phyloP scores from a whole-genome alignment of 176 grass and related monocot species.

The Pontederia paniculata region DNA sequence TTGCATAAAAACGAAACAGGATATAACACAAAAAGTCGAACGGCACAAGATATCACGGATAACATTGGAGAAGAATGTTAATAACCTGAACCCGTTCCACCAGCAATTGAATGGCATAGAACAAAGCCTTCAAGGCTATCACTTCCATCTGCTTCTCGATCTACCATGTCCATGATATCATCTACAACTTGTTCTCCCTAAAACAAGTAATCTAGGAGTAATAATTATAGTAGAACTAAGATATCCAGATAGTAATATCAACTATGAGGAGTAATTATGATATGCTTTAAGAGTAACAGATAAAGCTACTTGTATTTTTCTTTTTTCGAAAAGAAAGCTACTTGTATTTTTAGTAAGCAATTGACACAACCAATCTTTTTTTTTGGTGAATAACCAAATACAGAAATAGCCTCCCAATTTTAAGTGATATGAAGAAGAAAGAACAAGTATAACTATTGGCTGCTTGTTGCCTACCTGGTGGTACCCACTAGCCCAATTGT shows the following conservation, averaged over 20 bases:
- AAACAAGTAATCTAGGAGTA: too few relatives aligned
- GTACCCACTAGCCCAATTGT: constrained; percentile 99
- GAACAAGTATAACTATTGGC: not conserved
- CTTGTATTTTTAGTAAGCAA: too few relatives aligned
- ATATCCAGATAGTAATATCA: too few relatives aligned
- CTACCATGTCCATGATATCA: constrained; percentile 99
- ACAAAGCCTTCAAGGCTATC: constrained; percentile 98
- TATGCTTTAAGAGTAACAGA: too few relatives aligned
- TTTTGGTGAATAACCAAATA: too few relatives aligned
- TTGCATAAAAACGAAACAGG: not conserved
- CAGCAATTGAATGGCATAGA: constrained; percentile 93
- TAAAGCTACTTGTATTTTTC: too few relatives aligned
- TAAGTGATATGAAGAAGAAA: too few relatives aligned
- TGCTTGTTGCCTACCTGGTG: constrained; percentile 57
- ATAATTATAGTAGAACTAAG: too few relatives aligned
- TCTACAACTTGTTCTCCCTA: constrained; percentile 97
- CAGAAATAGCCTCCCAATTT: too few relatives aligned
- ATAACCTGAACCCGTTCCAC: constrained; percentile 97
- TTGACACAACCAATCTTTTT: too few relatives aligned
- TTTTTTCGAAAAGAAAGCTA: too few relatives aligned
- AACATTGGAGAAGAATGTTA: not conserved
- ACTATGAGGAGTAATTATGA: too few relatives aligned
- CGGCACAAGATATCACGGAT: constrained; percentile 1
- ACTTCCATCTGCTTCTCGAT: constrained; percentile 99
- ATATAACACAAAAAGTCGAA: constrained; percentile 7